Evolutionary conservation across 129 eudicot genomes (phyloP).

Genomic region (Ambrosia trifida): DNA sequence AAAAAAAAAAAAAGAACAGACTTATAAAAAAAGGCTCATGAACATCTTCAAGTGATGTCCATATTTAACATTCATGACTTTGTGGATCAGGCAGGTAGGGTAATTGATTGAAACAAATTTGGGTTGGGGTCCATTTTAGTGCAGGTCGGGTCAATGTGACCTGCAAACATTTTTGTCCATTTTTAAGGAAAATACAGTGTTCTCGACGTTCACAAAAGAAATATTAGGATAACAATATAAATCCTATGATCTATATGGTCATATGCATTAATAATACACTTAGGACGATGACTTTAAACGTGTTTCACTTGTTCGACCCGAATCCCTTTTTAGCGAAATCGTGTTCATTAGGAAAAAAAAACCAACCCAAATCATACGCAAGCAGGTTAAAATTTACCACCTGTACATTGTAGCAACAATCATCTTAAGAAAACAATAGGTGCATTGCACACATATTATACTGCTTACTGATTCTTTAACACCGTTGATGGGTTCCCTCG

Average conservation of each 20-base stretch:
- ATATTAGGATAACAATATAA: not conserved
- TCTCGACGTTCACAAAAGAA: not conserved
- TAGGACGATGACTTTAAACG: not conserved
- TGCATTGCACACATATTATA: slow-evolving; percentile 16
- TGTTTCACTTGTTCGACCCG: not conserved
- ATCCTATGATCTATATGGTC: not conserved
- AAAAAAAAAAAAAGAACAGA: not conserved
- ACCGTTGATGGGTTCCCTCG: slow-evolving; percentile 78
- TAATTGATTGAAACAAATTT: not conserved
- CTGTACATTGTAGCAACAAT: slow-evolving; percentile 5
- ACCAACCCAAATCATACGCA: not conserved
- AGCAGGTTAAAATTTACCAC: not conserved
- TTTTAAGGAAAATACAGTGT: not conserved
- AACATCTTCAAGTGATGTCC: slow-evolving; percentile 11
- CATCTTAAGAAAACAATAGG: slow-evolving; percentile 5
- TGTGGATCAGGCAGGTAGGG: not conserved
- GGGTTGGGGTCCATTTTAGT: not conserved
- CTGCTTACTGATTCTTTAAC: slow-evolving; percentile 64
- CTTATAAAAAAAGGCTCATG: not conserved
- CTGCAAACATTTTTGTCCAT: not conserved
- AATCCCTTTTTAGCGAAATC: not conserved
- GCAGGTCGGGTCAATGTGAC: not conserved
- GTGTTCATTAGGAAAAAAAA: not conserved
- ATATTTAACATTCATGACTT: slow-evolving; percentile 4
- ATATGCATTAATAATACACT: not conserved